Conservation (phyloP, 768 basidiomycete species). For the Phanerodontia chrysosporium region DNA sequence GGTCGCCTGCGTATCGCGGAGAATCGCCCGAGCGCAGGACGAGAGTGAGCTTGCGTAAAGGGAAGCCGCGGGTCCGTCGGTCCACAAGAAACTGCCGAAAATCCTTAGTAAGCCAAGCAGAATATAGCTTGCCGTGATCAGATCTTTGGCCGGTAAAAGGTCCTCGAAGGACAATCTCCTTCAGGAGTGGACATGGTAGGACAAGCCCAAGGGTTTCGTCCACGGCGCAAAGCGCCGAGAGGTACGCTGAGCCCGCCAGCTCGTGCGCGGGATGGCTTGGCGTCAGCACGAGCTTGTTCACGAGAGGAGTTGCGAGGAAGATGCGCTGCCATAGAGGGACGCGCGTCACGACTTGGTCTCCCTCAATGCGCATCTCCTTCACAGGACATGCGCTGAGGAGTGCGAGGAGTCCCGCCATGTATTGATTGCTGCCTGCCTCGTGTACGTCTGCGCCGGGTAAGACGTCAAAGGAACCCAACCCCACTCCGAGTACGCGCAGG, state of each 20-base stretch:
- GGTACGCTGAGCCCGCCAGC: not conserved
- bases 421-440: constrained; percentile 8
- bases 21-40: not conserved
- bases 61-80: not conserved
- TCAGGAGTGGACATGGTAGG: constrained; percentile 6
- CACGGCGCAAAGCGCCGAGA: not conserved
- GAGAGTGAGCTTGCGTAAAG: not conserved
- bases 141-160: not conserved
- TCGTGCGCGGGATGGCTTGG: not conserved
- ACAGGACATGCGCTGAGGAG: not conserved
- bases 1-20: not conserved
- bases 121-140: not conserved
- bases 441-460: constrained; percentile 3
- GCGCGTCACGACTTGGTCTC: not conserved
- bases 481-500: not conserved
- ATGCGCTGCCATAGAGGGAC: constrained; percentile 10
- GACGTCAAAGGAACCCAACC: not conserved
- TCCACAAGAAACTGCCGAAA: not conserved
- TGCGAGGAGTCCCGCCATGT: constrained; percentile 6
- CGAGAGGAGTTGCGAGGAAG: not conserved
- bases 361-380: constrained; percentile 1
- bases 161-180: constrained; percentile 2
- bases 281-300: not conserved
- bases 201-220: constrained; percentile 10
- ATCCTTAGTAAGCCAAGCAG: not conserved